Evolutionary conservation across 768 basidiomycete genomes (phyloP), one percentile per base, ranked within the genome.

Genomic region (Pleurotus salmoneostramineus): DNA sequence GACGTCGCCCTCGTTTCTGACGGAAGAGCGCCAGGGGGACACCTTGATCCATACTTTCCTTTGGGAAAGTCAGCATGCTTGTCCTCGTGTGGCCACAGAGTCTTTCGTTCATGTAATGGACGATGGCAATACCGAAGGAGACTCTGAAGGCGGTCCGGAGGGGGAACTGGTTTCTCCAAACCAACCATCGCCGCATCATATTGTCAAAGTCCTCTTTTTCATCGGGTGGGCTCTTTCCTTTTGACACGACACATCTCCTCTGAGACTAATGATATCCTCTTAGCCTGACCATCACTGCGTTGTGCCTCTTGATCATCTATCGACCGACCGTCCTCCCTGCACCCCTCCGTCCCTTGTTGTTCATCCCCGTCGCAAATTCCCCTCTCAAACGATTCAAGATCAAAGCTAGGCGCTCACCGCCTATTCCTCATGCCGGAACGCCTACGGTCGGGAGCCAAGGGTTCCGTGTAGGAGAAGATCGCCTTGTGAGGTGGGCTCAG

Each of bases 401-500:
- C 52, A 55, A 55, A 31, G 21, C 4, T 43, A 21, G 52, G n/a
- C 21, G 36, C 5, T 31, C 35, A 21, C 4, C 52, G 7, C 17
- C 52, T 12, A 45, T 45, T 15, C 36, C 36, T 33, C 35, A 15
- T 7, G 31, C 11, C 21, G n/a, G 40, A 17, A 33, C n/a, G 14
- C 35, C 35, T 17, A 17, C 6, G 4, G 21, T 31, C 8, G n/a
- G 35, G 10, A 27, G 34, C 14, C 52, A 31, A 27, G n/a, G 52
- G 11, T 56, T 56, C 56, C 56, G 56, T 17, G 56, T 56, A 14
- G 56, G 40, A 12, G 56, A 56, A 34, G 44, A 47, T 11, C 27
- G 56, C 5, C 56, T 56, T 12, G 46, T 56, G 15, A 43, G 56
- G 7, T 56, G 56, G 56, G 43, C 46, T 14, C 56, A 56, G 27